phyloP scores from a whole-genome alignment of 768 basidiomycete species.

The Gloeophyllum trabeum region DNA sequence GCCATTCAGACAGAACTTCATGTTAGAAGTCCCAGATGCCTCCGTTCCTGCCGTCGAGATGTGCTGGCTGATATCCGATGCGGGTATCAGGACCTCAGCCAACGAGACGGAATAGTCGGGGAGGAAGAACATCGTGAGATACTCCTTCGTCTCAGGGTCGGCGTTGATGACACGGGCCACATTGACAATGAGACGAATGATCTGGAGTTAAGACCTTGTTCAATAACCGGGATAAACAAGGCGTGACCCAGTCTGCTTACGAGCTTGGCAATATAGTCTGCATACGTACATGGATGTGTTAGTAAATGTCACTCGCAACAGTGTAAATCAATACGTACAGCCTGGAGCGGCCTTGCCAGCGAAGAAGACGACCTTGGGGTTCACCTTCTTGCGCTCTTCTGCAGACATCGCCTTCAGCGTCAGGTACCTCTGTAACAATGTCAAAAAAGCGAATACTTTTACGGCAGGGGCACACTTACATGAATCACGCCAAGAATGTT shows the following conservation, averaged over 20 bases:
- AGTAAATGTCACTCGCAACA: constrained; percentile 5
- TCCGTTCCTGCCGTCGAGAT: constrained; percentile 98
- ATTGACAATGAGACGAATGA: constrained; percentile 90
- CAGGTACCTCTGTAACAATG: constrained; percentile 57
- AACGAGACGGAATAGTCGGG: constrained; percentile 89
- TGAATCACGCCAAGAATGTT: constrained; percentile 89
- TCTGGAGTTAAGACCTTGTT: constrained; percentile 25
- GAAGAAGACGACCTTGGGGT: constrained; percentile 89
- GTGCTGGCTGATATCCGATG: constrained; percentile 90
- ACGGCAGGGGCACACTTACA: constrained; percentile 28
- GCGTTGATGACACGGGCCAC: constrained; percentile 71
- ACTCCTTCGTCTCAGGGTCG: constrained; percentile 82
- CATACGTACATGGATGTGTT: neutral
- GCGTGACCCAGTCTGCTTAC: constrained; percentile 21
- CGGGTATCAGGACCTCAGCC: constrained; percentile 80
- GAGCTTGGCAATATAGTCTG: constrained; percentile 84
- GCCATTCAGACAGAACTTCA: constrained; percentile 89
- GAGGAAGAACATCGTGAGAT: constrained; percentile 86
- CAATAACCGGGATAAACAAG: neutral
- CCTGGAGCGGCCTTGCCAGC: constrained; percentile 96
- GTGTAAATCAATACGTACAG: constrained; percentile 32
- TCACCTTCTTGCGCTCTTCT: constrained; percentile 71
- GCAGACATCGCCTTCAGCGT: constrained; percentile 69
- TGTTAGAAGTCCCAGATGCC: constrained; percentile 72
- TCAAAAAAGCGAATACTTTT: neutral